These are phyloP conservation scores for Hysterium pulicare DNA, from an alignment of 2,329 filamentous ascomycete genomes.

Conservation along the genomic window DNA sequence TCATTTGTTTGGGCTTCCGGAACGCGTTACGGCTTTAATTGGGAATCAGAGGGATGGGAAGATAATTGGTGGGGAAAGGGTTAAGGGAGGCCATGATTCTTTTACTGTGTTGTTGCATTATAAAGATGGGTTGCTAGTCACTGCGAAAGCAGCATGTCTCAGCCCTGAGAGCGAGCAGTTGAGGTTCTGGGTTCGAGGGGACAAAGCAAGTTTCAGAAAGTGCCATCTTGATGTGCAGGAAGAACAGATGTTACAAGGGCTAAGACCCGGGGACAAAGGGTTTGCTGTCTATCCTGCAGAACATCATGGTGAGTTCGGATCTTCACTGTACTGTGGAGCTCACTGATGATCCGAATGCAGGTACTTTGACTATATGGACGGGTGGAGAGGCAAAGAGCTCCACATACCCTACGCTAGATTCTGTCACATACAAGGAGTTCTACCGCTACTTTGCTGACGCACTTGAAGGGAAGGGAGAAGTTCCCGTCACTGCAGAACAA, in stretches of 20 bases:
- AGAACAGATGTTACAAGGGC: conserved; percentile 64
- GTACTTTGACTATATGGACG: conserved; percentile 52
- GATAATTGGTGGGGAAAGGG: conserved; percentile 49
- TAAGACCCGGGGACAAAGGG: conserved; percentile 56
- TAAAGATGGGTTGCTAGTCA: conserved; percentile 59
- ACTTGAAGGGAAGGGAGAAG: conserved; percentile 48
- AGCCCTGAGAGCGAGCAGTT: conserved; percentile 67
- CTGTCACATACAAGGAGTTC: conserved; percentile 65
- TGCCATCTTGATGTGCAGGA: conserved; percentile 70
- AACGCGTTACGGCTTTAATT: conserved; percentile 64
- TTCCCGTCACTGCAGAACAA: conserved; percentile 54
- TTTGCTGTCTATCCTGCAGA: conserved; percentile 64
- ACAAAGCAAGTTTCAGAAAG: conserved; percentile 73
- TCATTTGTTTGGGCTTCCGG: conserved; percentile 65
- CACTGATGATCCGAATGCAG: background rate
- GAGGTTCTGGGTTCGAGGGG: conserved; percentile 73
- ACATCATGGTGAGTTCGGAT: conserved; percentile 48
- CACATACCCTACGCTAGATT: conserved; percentile 57
- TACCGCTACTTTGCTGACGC: conserved; percentile 57
- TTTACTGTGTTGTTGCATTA: conserved; percentile 67
- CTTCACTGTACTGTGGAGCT: background rate
- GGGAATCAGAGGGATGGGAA: conserved; percentile 61
- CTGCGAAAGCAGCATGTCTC: conserved; percentile 66
- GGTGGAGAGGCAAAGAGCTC: conserved; percentile 52
- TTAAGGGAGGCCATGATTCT: conserved; percentile 45